Percentiles rank a stretch among this genome's conserved stretches.
phyloP scores from a whole-genome alignment of 371 early-diverging fungal species.

The Haplosporangium sp. region DNA sequence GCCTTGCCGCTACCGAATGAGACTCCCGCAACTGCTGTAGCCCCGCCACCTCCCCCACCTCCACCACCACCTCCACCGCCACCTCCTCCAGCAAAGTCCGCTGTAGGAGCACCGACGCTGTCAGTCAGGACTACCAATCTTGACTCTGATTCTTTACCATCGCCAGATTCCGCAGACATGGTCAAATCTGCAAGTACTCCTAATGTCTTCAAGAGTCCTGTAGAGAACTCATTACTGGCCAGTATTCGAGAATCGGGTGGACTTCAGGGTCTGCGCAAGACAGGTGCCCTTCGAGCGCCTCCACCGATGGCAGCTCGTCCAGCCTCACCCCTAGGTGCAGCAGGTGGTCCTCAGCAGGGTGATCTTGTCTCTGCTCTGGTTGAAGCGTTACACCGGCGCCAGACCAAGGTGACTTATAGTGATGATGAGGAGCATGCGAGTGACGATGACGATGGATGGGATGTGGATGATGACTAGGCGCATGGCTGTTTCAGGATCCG shows the following conservation, averaged over 20 bases:
- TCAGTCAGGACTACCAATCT: constrained; percentile 25
- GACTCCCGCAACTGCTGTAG: neutral
- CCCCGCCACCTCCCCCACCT: constrained; percentile 30
- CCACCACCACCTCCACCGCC: constrained; percentile 38
- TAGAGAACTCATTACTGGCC: constrained; percentile 31
- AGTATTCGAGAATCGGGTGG: constrained; percentile 53
- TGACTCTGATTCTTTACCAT: neutral
- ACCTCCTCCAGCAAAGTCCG: constrained; percentile 11
- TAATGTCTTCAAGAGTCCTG: constrained; percentile 13
- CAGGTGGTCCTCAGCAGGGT: constrained; percentile 17
- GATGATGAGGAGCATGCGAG: constrained; percentile 36
- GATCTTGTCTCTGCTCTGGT: constrained; percentile 52
- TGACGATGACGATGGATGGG: constrained; percentile 46
- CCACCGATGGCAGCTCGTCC: constrained; percentile 24
- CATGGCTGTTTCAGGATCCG: neutral
- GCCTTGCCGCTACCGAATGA: neutral
- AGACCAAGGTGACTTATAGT: constrained; percentile 47
- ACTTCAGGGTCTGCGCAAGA: constrained; percentile 48
- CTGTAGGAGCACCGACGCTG: constrained; percentile 3
- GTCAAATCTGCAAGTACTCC: neutral
- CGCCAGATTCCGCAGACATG: neutral
- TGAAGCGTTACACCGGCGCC: constrained; percentile 38
- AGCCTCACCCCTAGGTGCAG: constrained; percentile 12
- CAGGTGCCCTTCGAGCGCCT: constrained; percentile 42
- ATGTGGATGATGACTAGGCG: constrained; percentile 22